Evolutionary conservation across 768 basidiomycete genomes (phyloP).

Genomic region (Rhizopogon sp.): DNA sequence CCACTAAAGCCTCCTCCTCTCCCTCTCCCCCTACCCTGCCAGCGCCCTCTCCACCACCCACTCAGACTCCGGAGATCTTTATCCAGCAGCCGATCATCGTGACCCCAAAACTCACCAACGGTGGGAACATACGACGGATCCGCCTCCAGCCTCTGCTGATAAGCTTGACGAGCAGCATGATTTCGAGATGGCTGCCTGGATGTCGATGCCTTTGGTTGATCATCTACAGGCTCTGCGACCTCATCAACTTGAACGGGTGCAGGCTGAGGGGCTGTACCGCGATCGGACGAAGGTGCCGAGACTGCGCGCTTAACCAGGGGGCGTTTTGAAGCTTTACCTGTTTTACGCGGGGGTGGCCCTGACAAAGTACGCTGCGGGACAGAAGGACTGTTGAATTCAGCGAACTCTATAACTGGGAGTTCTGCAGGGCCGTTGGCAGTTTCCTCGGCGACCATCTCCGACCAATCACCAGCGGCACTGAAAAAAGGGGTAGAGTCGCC

Average conservation of each 20-base stretch:
- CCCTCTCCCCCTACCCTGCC: constrained; percentile 67
- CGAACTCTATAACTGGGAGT: constrained; percentile 79
- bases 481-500: constrained; percentile 47
- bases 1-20: constrained; percentile 39
- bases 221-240: constrained; percentile 10
- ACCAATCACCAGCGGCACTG: constrained; percentile 57
- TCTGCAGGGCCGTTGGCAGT: constrained; percentile 55
- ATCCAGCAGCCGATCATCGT: constrained; percentile 86
- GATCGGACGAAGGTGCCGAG: constrained; percentile 28
- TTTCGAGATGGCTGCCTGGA: constrained; percentile 28
- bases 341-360: constrained; percentile 33
- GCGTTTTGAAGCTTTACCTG: constrained; percentile 36
- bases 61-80: constrained; percentile 78
- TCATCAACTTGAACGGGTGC: constrained; percentile 12
- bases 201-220: constrained; percentile 35
- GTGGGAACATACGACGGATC: constrained; percentile 90
- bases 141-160: constrained; percentile 72
- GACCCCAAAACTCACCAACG: constrained; percentile 92
- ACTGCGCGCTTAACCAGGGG: constrained; percentile 29
- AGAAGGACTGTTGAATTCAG: constrained; percentile 42
- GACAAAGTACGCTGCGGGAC: constrained; percentile 34
- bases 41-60: constrained; percentile 82
- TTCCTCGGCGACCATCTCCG: constrained; percentile 81
- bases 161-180: constrained; percentile 76
- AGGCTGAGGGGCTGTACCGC: constrained; percentile 9